Evolutionary conservation across 2,329 filamentous ascomycete genomes (phyloP).

Genomic region (Botryotinia globosa): DNA sequence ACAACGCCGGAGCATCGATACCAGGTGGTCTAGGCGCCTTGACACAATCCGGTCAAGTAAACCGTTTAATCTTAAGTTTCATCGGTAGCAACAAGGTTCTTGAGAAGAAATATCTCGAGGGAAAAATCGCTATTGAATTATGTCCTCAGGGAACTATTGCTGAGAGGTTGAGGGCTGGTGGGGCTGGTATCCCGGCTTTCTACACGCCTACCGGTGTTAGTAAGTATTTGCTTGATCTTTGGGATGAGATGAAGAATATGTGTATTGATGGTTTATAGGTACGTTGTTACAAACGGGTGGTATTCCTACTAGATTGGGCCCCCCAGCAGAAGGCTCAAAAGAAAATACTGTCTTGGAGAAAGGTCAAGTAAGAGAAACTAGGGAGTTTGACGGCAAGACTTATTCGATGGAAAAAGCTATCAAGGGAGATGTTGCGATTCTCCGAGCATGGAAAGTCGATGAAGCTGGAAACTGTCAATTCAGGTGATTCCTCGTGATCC

Average conservation of each 20-base stretch:
- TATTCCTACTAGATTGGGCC: conserved; percentile 61
- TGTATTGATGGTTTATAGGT: conserved; percentile 38
- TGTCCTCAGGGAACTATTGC: conserved; percentile 73
- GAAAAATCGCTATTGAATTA: conserved; percentile 70
- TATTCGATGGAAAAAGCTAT: conserved; percentile 78
- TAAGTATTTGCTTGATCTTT: conserved; percentile 40
- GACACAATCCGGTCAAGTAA: conserved; percentile 65
- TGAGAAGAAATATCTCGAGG: conserved; percentile 69
- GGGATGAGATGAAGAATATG: fast-evolving
- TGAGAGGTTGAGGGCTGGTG: conserved; percentile 67
- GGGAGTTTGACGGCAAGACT: conserved; percentile 67
- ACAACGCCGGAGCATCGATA: conserved; percentile 71
- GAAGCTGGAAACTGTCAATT: conserved; percentile 66
- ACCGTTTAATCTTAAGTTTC: conserved; percentile 70
- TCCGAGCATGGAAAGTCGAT: conserved; percentile 74
- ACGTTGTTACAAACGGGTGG: conserved; percentile 66
- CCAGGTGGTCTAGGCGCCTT: conserved; percentile 65
- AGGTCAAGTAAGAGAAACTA: conserved; percentile 64
- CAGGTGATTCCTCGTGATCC: conserved; percentile 3
- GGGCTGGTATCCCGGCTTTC: conserved; percentile 74
- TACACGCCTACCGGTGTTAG: conserved; percentile 71
- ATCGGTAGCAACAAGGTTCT: conserved; percentile 74
- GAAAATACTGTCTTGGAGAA: conserved; percentile 52
- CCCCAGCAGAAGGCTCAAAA: conserved; percentile 44
- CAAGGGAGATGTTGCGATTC: conserved; percentile 71